Base-by-base conservation (phyloP, 2,329 filamentous ascomycete species). In the Chrysosporium keratinophilum region DNA sequence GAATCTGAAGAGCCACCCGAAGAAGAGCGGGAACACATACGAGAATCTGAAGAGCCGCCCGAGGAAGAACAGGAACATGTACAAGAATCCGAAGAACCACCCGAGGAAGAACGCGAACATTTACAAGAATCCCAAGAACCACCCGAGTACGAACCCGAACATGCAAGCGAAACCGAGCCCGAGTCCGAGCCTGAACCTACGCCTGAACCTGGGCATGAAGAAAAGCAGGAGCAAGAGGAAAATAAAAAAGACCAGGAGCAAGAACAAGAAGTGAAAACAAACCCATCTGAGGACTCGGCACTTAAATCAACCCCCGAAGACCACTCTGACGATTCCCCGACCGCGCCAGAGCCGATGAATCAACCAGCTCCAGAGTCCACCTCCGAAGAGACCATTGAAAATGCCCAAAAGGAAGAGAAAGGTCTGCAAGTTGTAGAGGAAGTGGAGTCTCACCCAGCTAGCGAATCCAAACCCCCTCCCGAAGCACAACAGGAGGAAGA, bases 201-300 rank as follows among this genome's bases (percentile, higher is more conserved):
- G n/a, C n/a, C n/a, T n/a, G n/a, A n/a, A n/a, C n/a, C 7, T 60
- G 17, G 61, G 60, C 35, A 60, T 60, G 17, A 57, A 56, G 33
- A 15, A 14, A 7, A 23, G 12, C 14, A 4, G 17, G 23, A 46
- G 43, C 17, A 15, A 15, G n/a, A 15, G 43, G 43, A 46, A 52
- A 34, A n/a, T 35, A 14, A 51, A 3, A 4, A 48, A 10, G 11
- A 15, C 10, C 35, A 52, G 44, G 50, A 52, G 20, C 39, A 28
- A 40, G 39, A 33, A 19, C 39, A 34, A 37, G 46, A 49, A 2
- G 33, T 23, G 19, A 17, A 23, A 4, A 34, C 11, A 31, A 10
- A 44, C 20, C 28, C 12, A 19, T 4, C 34, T 17, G 12, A 34
- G n/a, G 28, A 53, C 14, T 5, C 31, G 3, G 19, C 20, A 33